Percentiles rank a stretch among this genome's conserved stretches.
phyloP scores from a whole-genome alignment of 2,329 filamentous ascomycete genomes.

The Lomentospora prolificans region DNA sequence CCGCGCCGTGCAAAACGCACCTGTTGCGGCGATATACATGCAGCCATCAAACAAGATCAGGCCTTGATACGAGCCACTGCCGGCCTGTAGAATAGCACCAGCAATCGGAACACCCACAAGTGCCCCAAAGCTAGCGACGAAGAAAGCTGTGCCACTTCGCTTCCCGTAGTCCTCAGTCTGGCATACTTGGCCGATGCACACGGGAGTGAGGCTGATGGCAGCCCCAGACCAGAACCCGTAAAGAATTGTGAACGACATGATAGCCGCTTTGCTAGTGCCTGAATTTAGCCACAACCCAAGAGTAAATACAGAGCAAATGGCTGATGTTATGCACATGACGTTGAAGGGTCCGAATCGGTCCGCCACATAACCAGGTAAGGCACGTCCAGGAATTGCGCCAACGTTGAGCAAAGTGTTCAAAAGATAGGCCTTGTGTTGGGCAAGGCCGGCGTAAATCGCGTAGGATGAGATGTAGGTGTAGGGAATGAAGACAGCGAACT shows the following conservation, averaged over 20 bases:
- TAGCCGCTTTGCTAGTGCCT: background rate
- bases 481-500: constrained; percentile 38
- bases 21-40: no score
- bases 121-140: constrained; percentile 29
- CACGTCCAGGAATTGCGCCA: constrained; percentile 50
- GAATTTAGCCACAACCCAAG: background rate
- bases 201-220: constrained; percentile 59
- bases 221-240: constrained; percentile 60
- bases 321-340: constrained; percentile 48
- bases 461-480: constrained; percentile 52
- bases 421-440: constrained; percentile 49
- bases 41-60: constrained; percentile 34
- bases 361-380: constrained; percentile 44
- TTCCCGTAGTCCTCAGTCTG: constrained; percentile 57
- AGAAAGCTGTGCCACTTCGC: constrained; percentile 60
- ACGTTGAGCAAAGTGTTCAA: constrained; percentile 58
- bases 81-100: constrained; percentile 38
- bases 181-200: constrained; percentile 62
- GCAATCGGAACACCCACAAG: constrained; percentile 50
- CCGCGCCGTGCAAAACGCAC: no score
- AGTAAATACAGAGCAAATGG: constrained; percentile 11
- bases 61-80: constrained; percentile 37
- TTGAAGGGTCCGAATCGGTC: constrained; percentile 47
- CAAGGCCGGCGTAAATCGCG: constrained; percentile 40
- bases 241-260: constrained; percentile 46